Percentiles rank a stretch among this genome's conserved stretches.
Conservation (phyloP, 495 filamentous ascomycete genomes). For the Penicillium paradoxum region DNA sequence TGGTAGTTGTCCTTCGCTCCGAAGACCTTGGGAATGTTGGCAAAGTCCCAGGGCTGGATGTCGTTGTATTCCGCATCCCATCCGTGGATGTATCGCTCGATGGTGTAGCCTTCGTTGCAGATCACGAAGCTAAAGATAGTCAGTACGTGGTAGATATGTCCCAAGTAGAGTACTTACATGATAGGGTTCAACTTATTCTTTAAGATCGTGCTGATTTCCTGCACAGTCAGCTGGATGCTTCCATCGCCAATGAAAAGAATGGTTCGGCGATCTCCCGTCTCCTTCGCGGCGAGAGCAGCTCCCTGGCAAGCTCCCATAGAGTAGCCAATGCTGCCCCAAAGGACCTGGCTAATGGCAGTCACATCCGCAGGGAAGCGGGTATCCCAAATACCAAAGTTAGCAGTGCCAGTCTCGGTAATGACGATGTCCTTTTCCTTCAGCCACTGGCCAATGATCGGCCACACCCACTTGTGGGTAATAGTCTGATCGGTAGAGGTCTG, state of each 20-base stretch:
- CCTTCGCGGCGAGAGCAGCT: constrained; percentile 65
- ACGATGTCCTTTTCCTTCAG: constrained; percentile 71
- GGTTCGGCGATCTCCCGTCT: constrained; percentile 56
- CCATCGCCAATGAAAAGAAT: constrained; percentile 89
- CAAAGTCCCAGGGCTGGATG: constrained; percentile 68
- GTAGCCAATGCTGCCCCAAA: constrained; percentile 88
- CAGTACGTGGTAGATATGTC: constrained; percentile 7
- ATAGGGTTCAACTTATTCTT: constrained; percentile 71
- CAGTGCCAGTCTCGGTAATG: constrained; percentile 83
- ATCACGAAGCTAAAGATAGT: constrained; percentile 50
- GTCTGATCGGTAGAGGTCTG: constrained; percentile 39
- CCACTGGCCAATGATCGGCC: constrained; percentile 77
- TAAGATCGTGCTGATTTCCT: constrained; percentile 85
- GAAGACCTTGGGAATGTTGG: constrained; percentile 62
- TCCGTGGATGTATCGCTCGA: constrained; percentile 52
- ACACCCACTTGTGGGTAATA: constrained; percentile 84
- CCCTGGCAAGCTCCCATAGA: constrained; percentile 75
- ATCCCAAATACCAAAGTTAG: constrained; percentile 88
- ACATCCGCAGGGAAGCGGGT: constrained; percentile 74
- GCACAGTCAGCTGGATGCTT: constrained; percentile 75
- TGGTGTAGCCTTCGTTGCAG: constrained; percentile 55
- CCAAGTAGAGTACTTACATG: constrained; percentile 47
- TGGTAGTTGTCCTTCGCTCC: constrained; percentile 56
- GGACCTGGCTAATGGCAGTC: constrained; percentile 73
- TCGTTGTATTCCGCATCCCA: constrained; percentile 79